These are phyloP conservation scores for Pseudocercospora macadamiae DNA, from an alignment of 2,329 filamentous ascomycete species.

Conservation along the genomic window DNA sequence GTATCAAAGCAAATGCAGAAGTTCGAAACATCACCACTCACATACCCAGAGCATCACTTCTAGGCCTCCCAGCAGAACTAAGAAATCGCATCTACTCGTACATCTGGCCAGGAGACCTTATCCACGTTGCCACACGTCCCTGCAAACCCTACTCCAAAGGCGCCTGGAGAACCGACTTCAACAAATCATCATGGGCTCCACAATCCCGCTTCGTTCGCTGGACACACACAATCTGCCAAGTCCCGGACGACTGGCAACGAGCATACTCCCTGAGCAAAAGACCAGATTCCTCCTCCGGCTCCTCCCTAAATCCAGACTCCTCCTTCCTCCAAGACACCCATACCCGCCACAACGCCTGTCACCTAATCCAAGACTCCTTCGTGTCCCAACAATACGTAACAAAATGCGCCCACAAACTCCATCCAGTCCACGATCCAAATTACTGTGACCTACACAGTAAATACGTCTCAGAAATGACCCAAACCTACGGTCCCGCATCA, in stretches of 20 bases:
- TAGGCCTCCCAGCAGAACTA: constrained; percentile 7
- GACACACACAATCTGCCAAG: not conserved
- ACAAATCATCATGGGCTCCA: not conserved
- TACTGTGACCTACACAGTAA: not conserved
- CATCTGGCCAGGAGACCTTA: not conserved
- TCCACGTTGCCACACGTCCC: not conserved
- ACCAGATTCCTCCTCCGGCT: not conserved
- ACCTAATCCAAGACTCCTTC: not conserved
- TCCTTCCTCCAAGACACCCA: not conserved
- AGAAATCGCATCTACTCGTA: constrained; percentile 2
- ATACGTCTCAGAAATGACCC: constrained; percentile 4
- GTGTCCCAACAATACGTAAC: not conserved
- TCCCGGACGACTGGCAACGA: not conserved
- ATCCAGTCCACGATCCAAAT: not conserved
- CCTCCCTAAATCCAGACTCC: not conserved
- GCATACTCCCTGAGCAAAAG: not conserved
- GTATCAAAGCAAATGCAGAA: too few relatives aligned
- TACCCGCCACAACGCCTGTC: not conserved
- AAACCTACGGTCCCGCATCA: constrained; percentile 12
- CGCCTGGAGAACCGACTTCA: not conserved
- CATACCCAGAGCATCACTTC: not conserved
- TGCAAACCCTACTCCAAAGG: not conserved
- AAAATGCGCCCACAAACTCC: not conserved
- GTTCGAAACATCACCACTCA: too few relatives aligned
- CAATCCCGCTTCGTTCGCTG: not conserved